Percentiles rank a stretch among this genome's conserved stretches.
Evolutionary conservation across 192 early-diverging fungal species (phyloP).

Genomic region (Linnemannia elongata): DNA sequence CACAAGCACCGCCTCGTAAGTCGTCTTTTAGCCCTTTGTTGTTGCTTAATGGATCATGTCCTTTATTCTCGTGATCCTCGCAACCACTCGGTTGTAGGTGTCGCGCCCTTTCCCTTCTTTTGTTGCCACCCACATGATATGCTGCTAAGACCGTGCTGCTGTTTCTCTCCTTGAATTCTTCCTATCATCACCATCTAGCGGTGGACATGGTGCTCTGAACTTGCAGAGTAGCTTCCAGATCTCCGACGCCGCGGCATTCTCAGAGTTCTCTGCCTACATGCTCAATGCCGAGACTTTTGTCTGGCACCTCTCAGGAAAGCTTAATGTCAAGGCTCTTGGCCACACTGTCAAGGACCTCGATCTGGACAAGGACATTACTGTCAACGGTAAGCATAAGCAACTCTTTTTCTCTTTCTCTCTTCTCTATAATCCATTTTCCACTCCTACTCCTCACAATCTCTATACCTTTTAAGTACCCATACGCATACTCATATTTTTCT

Average conservation of each 20-base stretch:
- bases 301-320: slow-evolving; percentile 61
- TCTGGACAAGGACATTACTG: slow-evolving; percentile 63
- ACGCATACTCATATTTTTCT: too few relatives aligned
- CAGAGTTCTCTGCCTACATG: slow-evolving; percentile 61
- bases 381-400: slow-evolving; percentile 56
- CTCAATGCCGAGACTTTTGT: slow-evolving; percentile 55
- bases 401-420: too few relatives aligned
- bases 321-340: slow-evolving; percentile 59
- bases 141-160: too few relatives aligned
- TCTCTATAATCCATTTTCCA: too few relatives aligned
- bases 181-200: neutral
- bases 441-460: too few relatives aligned
- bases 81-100: too few relatives aligned
- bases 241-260: slow-evolving; percentile 47
- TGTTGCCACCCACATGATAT: too few relatives aligned
- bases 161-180: neutral
- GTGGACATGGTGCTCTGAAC: neutral
- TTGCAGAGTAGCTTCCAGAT: slow-evolving; percentile 41
- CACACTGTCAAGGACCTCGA: slow-evolving; percentile 59
- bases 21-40: neutral
- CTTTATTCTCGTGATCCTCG: neutral
- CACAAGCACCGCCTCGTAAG: slow-evolving; percentile 17
- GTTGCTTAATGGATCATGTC: too few relatives aligned
- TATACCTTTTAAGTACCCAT: too few relatives aligned
- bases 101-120: too few relatives aligned